Evolutionary conservation across 495 filamentous ascomycete species (phyloP), one percentile per base, ranked within the genome.

Genomic region (Aspergillus heteromorphus): DNA sequence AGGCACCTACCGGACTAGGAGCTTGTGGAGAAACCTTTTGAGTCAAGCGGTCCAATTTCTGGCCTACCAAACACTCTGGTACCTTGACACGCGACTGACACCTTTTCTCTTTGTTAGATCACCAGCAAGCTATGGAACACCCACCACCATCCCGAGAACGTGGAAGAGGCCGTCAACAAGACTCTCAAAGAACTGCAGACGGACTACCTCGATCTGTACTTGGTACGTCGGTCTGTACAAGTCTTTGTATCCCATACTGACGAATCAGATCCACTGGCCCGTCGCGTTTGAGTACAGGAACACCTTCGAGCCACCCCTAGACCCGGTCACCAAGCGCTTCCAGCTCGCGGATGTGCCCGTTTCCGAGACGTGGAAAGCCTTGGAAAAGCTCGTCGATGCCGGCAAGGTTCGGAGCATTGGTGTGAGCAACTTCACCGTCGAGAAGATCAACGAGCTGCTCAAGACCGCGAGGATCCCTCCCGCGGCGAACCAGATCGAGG

Each of bases 401-500:
- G 89, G 89, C 38, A 82, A 85, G 53, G 82, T 86, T 16, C 80
- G 81, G 50, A 85, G 82, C 38, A 91, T 96, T 59, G 91, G 91
- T 14, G 86, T 95, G 16, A 89, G 84, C 58, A 96, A 95, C 62
- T 92, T 83, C 69, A 73, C 86, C 1, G 68, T 78, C 8, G 65
- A 77, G 36, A 78, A 91, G 57, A 73, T 91, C 31, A 77, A 88
- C 60, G 75, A 82, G 3, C 78, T 87, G 23, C 72, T 93, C 8
- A 70, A 80, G 52, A 87, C 79, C 0, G 84, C 85, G 6, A 81
- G 73, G 49, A 68, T 83, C 34, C 68, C 73, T 21, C 90, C 89
- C 0, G 86, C 78, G 19, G 79, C 87, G 56, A 95, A 95, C 73
- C 89, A 95, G 73, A 87, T 95, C 60, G 89, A 96, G 67, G 91